Evolutionary conservation across 2,329 filamentous ascomycete species (phyloP), one percentile per base, ranked within the genome.

Genomic region (Metarhizium guizhouense): DNA sequence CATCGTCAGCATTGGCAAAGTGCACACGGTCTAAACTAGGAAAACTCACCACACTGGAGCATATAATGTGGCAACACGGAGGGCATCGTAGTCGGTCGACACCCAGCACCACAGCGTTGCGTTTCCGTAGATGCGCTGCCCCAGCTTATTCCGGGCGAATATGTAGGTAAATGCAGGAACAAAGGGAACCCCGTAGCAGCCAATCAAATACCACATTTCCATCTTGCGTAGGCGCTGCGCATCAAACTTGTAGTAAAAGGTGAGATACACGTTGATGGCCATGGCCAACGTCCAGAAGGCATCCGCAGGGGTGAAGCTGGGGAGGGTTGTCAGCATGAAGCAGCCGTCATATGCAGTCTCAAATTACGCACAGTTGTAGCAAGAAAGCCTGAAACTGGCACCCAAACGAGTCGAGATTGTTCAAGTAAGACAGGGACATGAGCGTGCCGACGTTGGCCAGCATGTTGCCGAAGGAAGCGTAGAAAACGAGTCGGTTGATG

Each of bases 61-160:
- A 63, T 91, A 93, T 65, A 90, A 90, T 42, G 82, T 78, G 8
- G 79, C 80, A 52, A 92, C 81, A 47, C 88, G 83, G 65, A 87
- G 80, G 57, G 82, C 77, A 56, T 86, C 82, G 79, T 84, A 89
- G 10, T 79, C 68, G 4, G 71, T 65, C 1, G 77, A 72, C 34
- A 92, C 75, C 87, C 88, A 92, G 67, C 88, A 93, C 88, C 88
- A 92, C n/a, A 91, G 70, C 3, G 78, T 80, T 25, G 88, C 87
- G 60, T 85, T 75, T 1, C 87, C 87, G 65, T 90, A 89, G 53
- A 91, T 77, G 2, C 73, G 77, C 30, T 58, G 7, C 6, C 81
- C 80, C 32, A 70, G 71, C n/a, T 10, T 5, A 1, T 75, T 74
- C 54, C 75, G 71, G 36, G 89, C 69, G 55, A 87, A 85, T 47